These are phyloP conservation scores for Tephrocybe sp. DNA, from an alignment of 768 basidiomycete genomes.

Conservation along the genomic window DNA sequence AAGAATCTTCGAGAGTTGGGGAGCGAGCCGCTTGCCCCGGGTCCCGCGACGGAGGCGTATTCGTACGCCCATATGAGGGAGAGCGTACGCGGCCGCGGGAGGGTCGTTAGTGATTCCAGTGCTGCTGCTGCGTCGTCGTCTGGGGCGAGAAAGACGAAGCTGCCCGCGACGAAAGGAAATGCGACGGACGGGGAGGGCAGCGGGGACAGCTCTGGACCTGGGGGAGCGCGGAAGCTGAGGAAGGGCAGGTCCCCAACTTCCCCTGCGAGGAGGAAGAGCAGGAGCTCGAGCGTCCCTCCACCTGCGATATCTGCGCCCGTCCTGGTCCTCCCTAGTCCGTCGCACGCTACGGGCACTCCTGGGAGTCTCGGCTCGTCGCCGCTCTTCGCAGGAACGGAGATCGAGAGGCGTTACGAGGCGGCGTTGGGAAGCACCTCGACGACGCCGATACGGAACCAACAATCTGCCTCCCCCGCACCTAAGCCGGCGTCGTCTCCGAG, in stretches of 20 bases:
- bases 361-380: background rate
- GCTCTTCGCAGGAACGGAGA: conserved; percentile 1
- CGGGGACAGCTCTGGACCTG: background rate
- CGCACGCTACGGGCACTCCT: too few relatives aligned
- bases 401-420: background rate
- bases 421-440: too few relatives aligned
- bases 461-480: too few relatives aligned
- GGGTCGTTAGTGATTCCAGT: conserved; percentile 23
- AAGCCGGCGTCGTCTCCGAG: background rate
- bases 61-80: conserved; percentile 5
- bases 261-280: background rate
- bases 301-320: background rate
- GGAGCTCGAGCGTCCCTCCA: conserved; percentile 6
- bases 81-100: conserved; percentile 9
- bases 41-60: background rate
- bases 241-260: background rate
- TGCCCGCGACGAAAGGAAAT: background rate
- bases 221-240: conserved; percentile 6
- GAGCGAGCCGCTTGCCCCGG: background rate
- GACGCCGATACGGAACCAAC: too few relatives aligned
- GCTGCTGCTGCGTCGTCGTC: conserved; percentile 6
- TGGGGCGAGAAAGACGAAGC: too few relatives aligned
- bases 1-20: conserved; percentile 19
- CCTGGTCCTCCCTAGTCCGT: background rate
- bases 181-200: background rate